Percentiles rank a stretch among this genome's conserved stretches.
Conservation (phyloP, 2,329 filamentous ascomycete species). For the Ambrosiella xylebori region DNA sequence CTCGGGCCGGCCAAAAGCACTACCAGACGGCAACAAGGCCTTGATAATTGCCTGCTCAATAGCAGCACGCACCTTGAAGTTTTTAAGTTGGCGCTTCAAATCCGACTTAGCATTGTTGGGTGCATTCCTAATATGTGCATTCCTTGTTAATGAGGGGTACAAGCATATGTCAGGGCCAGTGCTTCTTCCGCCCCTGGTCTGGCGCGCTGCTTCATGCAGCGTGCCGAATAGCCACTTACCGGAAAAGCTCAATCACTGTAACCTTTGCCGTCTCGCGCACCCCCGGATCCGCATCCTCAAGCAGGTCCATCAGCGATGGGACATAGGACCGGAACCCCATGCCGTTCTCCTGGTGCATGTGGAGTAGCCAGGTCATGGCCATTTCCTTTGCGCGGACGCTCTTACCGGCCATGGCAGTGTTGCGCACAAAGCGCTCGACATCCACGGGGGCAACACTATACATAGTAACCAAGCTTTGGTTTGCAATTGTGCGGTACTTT, state of each 20-base stretch:
- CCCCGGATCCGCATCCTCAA: constrained; percentile 78
- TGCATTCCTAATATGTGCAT: constrained; percentile 37
- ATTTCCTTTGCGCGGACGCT: constrained; percentile 73
- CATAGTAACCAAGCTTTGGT: constrained; percentile 60
- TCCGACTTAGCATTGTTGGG: constrained; percentile 74
- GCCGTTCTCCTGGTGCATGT: constrained; percentile 68
- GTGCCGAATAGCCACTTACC: constrained; percentile 28
- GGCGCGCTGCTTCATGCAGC: not conserved
- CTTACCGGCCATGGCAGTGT: constrained; percentile 60
- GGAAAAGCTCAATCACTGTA: constrained; percentile 74
- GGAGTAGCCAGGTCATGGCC: constrained; percentile 66
- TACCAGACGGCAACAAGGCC: constrained; percentile 41
- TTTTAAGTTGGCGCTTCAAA: constrained; percentile 69
- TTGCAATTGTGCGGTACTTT: constrained; percentile 58
- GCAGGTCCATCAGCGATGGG: constrained; percentile 61
- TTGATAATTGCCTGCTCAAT: constrained; percentile 70
- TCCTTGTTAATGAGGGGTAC: constrained; percentile 1
- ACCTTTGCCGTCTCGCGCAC: constrained; percentile 73
- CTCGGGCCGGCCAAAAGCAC: constrained; percentile 24
- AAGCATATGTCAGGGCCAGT: not conserved
- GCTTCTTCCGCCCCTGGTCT: not conserved
- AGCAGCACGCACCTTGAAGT: constrained; percentile 68
- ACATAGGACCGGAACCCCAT: constrained; percentile 74
- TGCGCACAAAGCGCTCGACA: constrained; percentile 65
- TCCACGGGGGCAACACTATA: constrained; percentile 53